Evolutionary conservation across 805 yeast species (phyloP).

Genomic region (Saccharomycopsis sp.): DNA sequence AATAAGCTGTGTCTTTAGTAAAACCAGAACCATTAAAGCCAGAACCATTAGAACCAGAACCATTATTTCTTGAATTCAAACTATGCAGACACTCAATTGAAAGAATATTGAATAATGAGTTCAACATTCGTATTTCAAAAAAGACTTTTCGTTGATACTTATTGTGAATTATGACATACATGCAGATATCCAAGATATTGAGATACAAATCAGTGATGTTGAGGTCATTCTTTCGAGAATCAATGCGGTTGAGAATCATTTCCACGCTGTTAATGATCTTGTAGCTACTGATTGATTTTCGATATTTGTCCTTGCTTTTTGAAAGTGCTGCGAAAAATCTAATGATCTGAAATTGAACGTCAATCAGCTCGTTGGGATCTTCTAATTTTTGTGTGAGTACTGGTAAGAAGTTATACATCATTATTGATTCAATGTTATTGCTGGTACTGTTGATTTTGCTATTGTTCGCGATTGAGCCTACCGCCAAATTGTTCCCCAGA

Average conservation of each 20-base stretch:
- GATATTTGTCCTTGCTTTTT: constrained; percentile 10
- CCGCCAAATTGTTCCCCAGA: background rate
- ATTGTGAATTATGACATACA: constrained; percentile 12
- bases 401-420: constrained; percentile 7
- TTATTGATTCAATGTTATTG: background rate
- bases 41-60: background rate
- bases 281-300: constrained; percentile 10
- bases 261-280: constrained; percentile 13
- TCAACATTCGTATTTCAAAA: constrained; percentile 11
- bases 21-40: background rate
- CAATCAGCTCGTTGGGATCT: constrained; percentile 2
- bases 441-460: background rate
- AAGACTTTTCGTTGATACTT: constrained; percentile 15
- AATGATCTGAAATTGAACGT: constrained; percentile 9
- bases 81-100: background rate
- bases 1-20: too few species aligned
- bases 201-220: constrained; percentile 9
- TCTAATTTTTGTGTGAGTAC: constrained; percentile 7
- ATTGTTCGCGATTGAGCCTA: background rate
- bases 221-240: background rate
- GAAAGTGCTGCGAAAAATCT: constrained; percentile 11
- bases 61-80: background rate
- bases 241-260: constrained; percentile 1
- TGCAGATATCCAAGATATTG: constrained; percentile 12
- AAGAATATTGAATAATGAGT: constrained; percentile 10